Evolutionary conservation across 306 rosid species (phyloP).

Genomic region (Crotalaria pallida): DNA sequence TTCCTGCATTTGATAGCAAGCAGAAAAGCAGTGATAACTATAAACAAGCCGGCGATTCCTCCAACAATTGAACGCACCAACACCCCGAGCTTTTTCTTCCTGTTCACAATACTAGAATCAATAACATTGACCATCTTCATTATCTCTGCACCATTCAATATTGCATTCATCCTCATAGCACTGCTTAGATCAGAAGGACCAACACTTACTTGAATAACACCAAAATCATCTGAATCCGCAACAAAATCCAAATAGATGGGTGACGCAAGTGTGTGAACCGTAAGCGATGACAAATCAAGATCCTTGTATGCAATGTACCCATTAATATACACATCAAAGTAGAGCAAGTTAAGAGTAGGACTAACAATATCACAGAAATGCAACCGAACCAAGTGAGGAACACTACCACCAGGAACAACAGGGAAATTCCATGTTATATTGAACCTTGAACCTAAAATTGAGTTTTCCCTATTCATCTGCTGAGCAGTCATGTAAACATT

Average conservation of each 20-base stretch:
- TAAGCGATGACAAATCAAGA: slow-evolving; percentile 67
- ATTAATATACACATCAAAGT: slow-evolving; percentile 79
- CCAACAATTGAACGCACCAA: slow-evolving; percentile 58
- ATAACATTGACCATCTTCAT: slow-evolving; percentile 60
- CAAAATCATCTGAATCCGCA: slow-evolving; percentile 51
- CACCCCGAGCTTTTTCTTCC: slow-evolving; percentile 45
- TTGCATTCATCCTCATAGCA: slow-evolving; percentile 62
- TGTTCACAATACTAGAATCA: not conserved
- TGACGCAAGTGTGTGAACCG: slow-evolving; percentile 57
- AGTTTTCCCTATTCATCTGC: slow-evolving; percentile 67
- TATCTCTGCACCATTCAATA: slow-evolving; percentile 97
- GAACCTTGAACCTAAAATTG: slow-evolving; percentile 42
- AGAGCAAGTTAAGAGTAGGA: slow-evolving; percentile 51
- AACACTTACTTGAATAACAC: slow-evolving; percentile 60
- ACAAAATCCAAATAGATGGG: slow-evolving; percentile 77
- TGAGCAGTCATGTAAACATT: slow-evolving; percentile 84
- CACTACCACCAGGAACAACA: slow-evolving; percentile 38
- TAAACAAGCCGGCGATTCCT: slow-evolving; percentile 41
- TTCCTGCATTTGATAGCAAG: slow-evolving; percentile 50
- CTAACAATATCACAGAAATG: slow-evolving; percentile 95
- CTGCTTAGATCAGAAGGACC: slow-evolving; percentile 85
- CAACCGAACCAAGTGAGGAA: slow-evolving; percentile 60
- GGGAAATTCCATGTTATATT: slow-evolving; percentile 84
- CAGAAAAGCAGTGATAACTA: slow-evolving; percentile 37
- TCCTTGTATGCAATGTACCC: slow-evolving; percentile 66